A percentile compares a stretch with the other conserved stretches of the same genome.
phyloP scores from a whole-genome alignment of 2,329 filamentous ascomycete species.

The Lachnellula subtilissima region DNA sequence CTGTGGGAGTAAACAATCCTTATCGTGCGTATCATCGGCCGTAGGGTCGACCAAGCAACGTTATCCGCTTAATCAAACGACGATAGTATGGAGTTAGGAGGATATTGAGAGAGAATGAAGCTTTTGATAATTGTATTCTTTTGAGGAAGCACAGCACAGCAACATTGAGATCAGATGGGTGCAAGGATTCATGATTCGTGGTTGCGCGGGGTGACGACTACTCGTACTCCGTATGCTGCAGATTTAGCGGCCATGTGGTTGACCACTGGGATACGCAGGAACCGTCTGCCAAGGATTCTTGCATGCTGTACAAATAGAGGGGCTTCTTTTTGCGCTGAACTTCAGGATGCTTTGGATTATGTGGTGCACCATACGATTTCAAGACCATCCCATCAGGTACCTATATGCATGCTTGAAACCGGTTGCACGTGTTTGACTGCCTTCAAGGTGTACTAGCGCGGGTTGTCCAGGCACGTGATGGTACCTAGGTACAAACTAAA shows the following conservation, averaged over 20 bases:
- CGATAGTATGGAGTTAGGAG: background rate
- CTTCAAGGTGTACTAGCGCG: too few relatives aligned
- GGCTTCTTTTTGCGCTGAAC: too few relatives aligned
- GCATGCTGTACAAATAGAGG: too few relatives aligned
- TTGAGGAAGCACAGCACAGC: background rate
- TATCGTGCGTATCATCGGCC: background rate
- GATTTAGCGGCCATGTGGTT: background rate
- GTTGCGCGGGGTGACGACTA: constrained; percentile 1
- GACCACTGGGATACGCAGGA: too few relatives aligned
- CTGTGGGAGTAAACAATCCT: background rate
- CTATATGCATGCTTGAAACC: too few relatives aligned
- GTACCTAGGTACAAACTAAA: too few relatives aligned
- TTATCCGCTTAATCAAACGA: background rate
- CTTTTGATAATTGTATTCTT: background rate
- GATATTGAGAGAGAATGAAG: background rate
- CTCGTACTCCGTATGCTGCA: background rate
- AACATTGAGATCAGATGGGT: background rate
- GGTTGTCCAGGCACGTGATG: too few relatives aligned
- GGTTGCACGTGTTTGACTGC: too few relatives aligned
- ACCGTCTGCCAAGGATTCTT: too few relatives aligned
- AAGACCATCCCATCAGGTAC: too few relatives aligned
- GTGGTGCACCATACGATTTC: too few relatives aligned
- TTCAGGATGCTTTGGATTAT: too few relatives aligned
- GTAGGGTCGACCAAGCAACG: background rate
- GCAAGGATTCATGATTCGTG: background rate